These are phyloP conservation scores for Poronia punctata DNA, from an alignment of 495 filamentous ascomycete species.

Conservation along the genomic window DNA sequence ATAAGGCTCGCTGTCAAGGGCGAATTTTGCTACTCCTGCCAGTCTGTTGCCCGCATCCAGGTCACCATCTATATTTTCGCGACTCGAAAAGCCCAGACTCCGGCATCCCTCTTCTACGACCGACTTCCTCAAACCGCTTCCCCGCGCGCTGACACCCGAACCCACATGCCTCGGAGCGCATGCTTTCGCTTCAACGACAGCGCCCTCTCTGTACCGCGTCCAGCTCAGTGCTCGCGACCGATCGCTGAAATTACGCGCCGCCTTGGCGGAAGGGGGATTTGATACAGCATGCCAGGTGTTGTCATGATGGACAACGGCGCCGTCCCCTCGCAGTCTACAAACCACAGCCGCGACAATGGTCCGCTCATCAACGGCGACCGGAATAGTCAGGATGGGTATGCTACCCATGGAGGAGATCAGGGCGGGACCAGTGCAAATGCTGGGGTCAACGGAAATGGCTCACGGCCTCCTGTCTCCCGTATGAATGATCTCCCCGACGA, in stretches of 20 bases:
- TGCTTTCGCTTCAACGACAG: neutral
- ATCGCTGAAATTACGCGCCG: slow-evolving; percentile 17
- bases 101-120: too few species aligned
- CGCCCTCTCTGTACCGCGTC: neutral
- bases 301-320: slow-evolving; percentile 48
- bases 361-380: slow-evolving; percentile 27
- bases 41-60: too few species aligned
- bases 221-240: neutral
- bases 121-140: too few species aligned
- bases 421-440: slow-evolving; percentile 9
- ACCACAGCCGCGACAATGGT: slow-evolving; percentile 46
- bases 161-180: slow-evolving; percentile 11
- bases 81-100: too few species aligned
- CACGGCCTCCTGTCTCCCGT: slow-evolving; percentile 15
- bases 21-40: too few species aligned
- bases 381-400: slow-evolving; percentile 15
- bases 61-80: too few species aligned
- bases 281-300: slow-evolving; percentile 34
- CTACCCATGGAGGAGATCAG: slow-evolving; percentile 5
- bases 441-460: slow-evolving; percentile 23
- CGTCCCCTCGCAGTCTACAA: slow-evolving; percentile 38
- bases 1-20: too few species aligned
- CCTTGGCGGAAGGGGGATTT: slow-evolving; percentile 28
- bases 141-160: slow-evolving; percentile 5
- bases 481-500: slow-evolving; percentile 60